Conservation (phyloP, 2,329 filamentous ascomycete genomes). For the Lachnellula occidentalis region DNA sequence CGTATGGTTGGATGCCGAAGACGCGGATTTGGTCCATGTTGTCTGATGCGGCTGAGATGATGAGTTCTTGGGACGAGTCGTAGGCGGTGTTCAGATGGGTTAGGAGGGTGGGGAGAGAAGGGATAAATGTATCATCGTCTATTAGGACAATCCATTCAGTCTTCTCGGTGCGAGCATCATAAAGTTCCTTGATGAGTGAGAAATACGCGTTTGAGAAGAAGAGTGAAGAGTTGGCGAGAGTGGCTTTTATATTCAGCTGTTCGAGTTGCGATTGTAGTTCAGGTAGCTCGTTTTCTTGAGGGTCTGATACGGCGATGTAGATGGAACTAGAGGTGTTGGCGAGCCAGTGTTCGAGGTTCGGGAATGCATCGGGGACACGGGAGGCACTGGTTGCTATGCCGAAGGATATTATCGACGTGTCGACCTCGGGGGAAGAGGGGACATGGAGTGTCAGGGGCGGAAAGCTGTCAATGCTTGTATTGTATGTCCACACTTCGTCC, state of each 20-base stretch:
- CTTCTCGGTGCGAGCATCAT: conserved; percentile 15
- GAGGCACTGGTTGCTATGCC: conserved; percentile 21
- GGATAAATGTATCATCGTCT: conserved; percentile 29
- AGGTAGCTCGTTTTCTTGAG: conserved; percentile 8
- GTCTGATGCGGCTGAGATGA: conserved; percentile 22
- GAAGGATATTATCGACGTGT: conserved; percentile 22
- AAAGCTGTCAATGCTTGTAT: conserved; percentile 1
- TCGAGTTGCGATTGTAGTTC: conserved; percentile 11
- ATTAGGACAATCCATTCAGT: conserved; percentile 26
- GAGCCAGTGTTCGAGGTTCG: conserved; percentile 25
- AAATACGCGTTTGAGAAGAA: conserved; percentile 21
- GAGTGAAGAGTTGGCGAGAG: conserved; percentile 7
- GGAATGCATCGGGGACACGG: conserved; percentile 18
- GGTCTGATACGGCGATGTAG: conserved; percentile 15
- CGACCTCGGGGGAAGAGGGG: conserved; percentile 11
- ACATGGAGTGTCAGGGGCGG: conserved; percentile 15
- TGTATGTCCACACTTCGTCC: conserved; percentile 3
- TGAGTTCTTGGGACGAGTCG: conserved; percentile 10
- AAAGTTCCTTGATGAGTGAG: conserved; percentile 22
- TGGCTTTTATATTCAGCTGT: conserved; percentile 15
- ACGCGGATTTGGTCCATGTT: conserved; percentile 17
- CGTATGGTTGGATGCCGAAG: conserved; percentile 23
- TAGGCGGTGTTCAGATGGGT: conserved; percentile 18
- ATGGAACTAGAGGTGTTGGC: conserved; percentile 13
- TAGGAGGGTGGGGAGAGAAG: conserved; percentile 21